phyloP scores from a whole-genome alignment of 2,329 filamentous ascomycete genomes.

The Penicillium polonicum region DNA sequence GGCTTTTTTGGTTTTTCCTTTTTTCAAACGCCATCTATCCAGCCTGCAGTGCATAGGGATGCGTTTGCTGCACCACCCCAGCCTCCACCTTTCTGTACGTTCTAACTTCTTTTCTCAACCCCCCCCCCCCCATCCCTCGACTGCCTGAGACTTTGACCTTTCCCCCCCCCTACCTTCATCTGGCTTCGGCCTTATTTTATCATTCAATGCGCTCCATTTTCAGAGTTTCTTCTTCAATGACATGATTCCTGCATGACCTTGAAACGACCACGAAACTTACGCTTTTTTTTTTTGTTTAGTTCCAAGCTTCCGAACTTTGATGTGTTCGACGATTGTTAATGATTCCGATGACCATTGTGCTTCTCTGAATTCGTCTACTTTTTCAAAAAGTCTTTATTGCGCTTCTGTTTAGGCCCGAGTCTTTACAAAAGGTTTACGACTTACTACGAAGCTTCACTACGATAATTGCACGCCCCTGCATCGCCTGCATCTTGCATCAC shows the following conservation, averaged over 20 bases:
- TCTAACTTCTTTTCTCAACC: conserved; percentile 8
- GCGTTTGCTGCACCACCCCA: conserved; percentile 29
- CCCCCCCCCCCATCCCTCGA: conserved; percentile 10
- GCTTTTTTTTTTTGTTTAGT: conserved; percentile 5
- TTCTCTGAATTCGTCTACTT: conserved; percentile 20
- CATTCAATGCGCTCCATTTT: conserved; percentile 22
- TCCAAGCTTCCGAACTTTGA: conserved; percentile 6
- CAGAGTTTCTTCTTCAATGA: conserved; percentile 10
- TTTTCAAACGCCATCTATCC: conserved; percentile 19
- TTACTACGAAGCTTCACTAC: conserved; percentile 28
- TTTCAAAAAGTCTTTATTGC: conserved; percentile 13
- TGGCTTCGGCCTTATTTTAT: conserved; percentile 20
- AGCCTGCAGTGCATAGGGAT: conserved; percentile 23
- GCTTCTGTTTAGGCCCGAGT: conserved; percentile 19
- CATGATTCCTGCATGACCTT: conserved; percentile 12
- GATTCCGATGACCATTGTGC: conserved; percentile 27
- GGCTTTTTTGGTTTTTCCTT: conserved; percentile 5
- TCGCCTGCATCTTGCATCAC: conserved; percentile 24
- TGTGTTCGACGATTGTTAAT: conserved; percentile 34
- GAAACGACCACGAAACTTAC: conserved; percentile 9
- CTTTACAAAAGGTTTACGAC: conserved; percentile 33
- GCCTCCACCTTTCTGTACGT: conserved; percentile 21
- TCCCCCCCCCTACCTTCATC: conserved; percentile 32
- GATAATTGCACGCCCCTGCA: conserved; percentile 29
- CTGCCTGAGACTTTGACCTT: conserved; percentile 18